Conservation (phyloP, 2,329 filamentous ascomycete species). For the Calonectria pteridis region DNA sequence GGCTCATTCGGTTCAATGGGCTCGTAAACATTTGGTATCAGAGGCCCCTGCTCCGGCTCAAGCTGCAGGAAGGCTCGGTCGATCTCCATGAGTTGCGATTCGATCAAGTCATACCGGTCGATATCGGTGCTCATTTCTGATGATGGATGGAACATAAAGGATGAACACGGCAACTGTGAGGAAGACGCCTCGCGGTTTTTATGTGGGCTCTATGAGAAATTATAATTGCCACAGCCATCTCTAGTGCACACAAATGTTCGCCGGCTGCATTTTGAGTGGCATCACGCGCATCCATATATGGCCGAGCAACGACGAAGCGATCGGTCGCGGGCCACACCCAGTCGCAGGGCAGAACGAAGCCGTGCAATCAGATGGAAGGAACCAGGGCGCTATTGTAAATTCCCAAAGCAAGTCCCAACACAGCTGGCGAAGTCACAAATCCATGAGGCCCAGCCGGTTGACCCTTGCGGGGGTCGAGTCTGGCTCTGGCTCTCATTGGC, state of each 20-base stretch:
- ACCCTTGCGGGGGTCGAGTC: slow-evolving; percentile 1
- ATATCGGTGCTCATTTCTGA: background rate
- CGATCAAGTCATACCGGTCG: background rate
- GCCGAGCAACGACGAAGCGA: background rate
- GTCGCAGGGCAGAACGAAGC: background rate
- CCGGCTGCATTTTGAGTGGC: slow-evolving; percentile 14
- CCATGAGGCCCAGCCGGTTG: background rate
- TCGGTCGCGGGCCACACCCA: background rate
- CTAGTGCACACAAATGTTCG: background rate
- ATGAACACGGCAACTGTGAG: background rate
- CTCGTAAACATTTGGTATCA: slow-evolving; percentile 40
- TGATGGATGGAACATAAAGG: background rate
- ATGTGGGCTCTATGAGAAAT: background rate
- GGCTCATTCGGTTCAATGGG: slow-evolving; percentile 27
- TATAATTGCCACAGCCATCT: slow-evolving; percentile 2
- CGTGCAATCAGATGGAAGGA: background rate
- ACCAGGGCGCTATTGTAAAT: slow-evolving; percentile 9
- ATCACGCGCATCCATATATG: slow-evolving; percentile 9
- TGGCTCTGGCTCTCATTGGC: slow-evolving; percentile 15
- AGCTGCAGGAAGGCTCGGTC: background rate
- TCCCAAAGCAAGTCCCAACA: background rate
- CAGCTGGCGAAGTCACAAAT: slow-evolving; percentile 15
- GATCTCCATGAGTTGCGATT: background rate
- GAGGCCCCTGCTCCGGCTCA: background rate
- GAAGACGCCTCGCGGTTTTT: background rate